Evolutionary conservation across 768 basidiomycete species (phyloP).

Genomic region (Agaricus subrufescens): DNA sequence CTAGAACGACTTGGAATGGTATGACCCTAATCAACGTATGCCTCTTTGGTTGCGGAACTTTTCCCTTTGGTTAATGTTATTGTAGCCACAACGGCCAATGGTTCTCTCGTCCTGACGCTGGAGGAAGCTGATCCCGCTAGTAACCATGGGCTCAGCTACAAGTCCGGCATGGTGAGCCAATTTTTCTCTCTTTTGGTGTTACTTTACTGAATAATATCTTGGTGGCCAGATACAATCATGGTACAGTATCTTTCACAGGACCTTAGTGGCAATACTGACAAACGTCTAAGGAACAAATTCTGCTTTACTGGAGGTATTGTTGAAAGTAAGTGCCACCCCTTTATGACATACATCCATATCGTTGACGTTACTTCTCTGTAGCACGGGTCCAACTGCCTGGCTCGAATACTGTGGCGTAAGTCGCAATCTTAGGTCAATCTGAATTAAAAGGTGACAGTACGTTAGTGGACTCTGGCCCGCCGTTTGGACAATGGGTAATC

Average conservation of each 20-base stretch:
- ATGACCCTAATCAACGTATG: constrained; percentile 56
- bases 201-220: constrained; percentile 7
- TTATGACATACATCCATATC: not conserved
- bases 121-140: constrained; percentile 44
- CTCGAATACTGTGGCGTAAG: constrained; percentile 36
- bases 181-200: constrained; percentile 22
- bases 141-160: constrained; percentile 74
- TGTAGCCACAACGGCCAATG: constrained; percentile 66
- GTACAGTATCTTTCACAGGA: not conserved
- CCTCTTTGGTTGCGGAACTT: not conserved
- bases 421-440: not conserved
- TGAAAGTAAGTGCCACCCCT: constrained; percentile 33
- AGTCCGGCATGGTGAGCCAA: constrained; percentile 51
- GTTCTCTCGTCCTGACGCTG: constrained; percentile 80
- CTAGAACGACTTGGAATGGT: constrained; percentile 83
- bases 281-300: constrained; percentile 90
- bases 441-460: not conserved
- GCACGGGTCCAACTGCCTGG: constrained; percentile 76
- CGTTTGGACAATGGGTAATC: constrained; percentile 73
- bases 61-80: not conserved
- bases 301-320: constrained; percentile 94
- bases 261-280: constrained; percentile 16
- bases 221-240: constrained; percentile 26
- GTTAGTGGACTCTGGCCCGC: constrained; percentile 77
- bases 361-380: not conserved